A percentile compares a stretch with the other conserved stretches of the same genome.
Evolutionary conservation across 179 eudicot species (phyloP).

Genomic region (Dionaea muscipula): DNA sequence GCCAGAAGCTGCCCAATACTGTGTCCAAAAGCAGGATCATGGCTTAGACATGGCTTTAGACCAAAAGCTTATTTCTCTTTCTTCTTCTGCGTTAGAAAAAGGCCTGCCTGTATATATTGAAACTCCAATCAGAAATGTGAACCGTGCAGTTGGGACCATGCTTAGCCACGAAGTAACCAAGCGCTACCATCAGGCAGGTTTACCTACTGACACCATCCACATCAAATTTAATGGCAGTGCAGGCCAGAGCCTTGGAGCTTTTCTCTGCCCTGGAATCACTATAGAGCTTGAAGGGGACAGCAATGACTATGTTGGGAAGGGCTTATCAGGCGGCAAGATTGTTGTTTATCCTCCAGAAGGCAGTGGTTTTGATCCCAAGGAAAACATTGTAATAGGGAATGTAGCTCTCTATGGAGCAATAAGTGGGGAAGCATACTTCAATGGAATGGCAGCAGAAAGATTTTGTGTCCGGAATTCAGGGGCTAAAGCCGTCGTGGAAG

Average conservation of each 20-base stretch:
- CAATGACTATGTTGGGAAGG: slow-evolving; percentile 98
- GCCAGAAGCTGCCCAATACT: slow-evolving; percentile 84
- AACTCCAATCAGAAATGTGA: slow-evolving; percentile 60
- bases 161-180: slow-evolving; percentile 96
- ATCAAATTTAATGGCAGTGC: slow-evolving; percentile 88
- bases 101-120: slow-evolving; percentile 80
- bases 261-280: slow-evolving; percentile 81
- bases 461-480: slow-evolving; percentile 96
- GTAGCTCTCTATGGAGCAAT: slow-evolving; percentile 96
- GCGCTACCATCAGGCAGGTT: slow-evolving; percentile 56
- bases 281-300: slow-evolving; percentile 98
- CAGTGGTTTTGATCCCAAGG: slow-evolving; percentile 93
- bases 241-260: slow-evolving; percentile 96
- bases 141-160: slow-evolving; percentile 97
- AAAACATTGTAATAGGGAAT: slow-evolving; percentile 90
- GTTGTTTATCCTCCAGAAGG: slow-evolving; percentile 84
- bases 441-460: slow-evolving; percentile 99
- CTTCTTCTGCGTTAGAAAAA: slow-evolving; percentile 68
- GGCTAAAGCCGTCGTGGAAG: slow-evolving; percentile 92
- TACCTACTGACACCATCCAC: slow-evolving; percentile 79
- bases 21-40: slow-evolving; percentile 89
- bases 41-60: slow-evolving; percentile 93
- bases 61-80: slow-evolving; percentile 40
- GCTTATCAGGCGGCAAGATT: slow-evolving; percentile 88
- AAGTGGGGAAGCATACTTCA: slow-evolving; percentile 85